Percentiles rank a stretch among this genome's conserved stretches.
phyloP scores from a whole-genome alignment of 1,139 yeast species.

The Chernovozyma aurita region DNA sequence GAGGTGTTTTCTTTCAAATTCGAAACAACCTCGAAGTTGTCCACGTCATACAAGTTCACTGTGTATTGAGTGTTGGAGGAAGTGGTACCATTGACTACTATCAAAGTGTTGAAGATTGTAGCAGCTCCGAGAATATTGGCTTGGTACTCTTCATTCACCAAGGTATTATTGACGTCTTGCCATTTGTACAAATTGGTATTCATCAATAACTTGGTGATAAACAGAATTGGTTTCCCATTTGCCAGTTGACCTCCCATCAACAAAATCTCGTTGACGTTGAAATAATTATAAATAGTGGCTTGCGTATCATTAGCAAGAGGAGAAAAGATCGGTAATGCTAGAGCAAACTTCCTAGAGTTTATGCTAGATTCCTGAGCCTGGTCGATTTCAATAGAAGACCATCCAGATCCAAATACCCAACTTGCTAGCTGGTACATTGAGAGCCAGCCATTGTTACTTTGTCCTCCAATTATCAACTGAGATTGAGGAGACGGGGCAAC shows the following conservation, averaged over 20 bases:
- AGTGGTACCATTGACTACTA: constrained; percentile 26
- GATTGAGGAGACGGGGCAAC: constrained; percentile 37
- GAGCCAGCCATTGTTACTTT: constrained; percentile 37
- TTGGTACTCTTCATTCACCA: constrained; percentile 10
- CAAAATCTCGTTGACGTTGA: constrained; percentile 23
- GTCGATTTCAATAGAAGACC: constrained; percentile 32
- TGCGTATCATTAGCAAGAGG: constrained; percentile 17
- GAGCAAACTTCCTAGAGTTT: constrained; percentile 26
- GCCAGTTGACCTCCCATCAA: constrained; percentile 38
- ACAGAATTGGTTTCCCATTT: constrained; percentile 1
- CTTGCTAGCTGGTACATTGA: constrained; percentile 45
- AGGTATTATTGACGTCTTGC: constrained; percentile 15
- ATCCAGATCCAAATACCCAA: constrained; percentile 41
- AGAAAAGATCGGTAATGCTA: constrained; percentile 33
- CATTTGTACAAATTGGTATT: constrained; percentile 32
- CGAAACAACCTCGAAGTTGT: constrained; percentile 17
- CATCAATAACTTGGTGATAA: constrained; percentile 21
- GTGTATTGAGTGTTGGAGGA: constrained; percentile 12
- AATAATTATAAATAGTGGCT: constrained; percentile 17
- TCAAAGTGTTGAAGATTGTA: constrained; percentile 39
- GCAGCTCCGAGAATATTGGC: constrained; percentile 36
- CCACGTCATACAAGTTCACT: constrained; percentile 23
- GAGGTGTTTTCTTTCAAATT: constrained; percentile 16
- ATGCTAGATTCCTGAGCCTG: constrained; percentile 13
- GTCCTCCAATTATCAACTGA: constrained; percentile 40